Evolutionary conservation across 1,284 basidiomycete genomes (phyloP).

Genomic region (Irpex lacteus): DNA sequence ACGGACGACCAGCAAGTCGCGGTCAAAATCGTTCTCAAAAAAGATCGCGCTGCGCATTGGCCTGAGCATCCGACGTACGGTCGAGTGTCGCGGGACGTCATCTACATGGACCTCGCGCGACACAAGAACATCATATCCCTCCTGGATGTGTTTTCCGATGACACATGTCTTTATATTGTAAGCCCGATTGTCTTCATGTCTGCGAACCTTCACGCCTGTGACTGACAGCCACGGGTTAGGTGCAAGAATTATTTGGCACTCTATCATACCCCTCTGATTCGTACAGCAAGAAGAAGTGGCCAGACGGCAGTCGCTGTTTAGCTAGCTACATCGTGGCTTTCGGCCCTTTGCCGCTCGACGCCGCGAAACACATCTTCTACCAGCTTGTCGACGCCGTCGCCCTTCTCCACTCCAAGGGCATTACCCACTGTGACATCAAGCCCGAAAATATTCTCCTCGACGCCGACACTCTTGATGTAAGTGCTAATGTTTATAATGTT

Average conservation of each 20-base stretch:
- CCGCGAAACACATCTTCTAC: background rate
- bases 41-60: background rate
- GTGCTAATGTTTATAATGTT: too few species aligned
- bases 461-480: background rate
- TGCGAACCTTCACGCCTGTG: background rate
- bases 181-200: background rate
- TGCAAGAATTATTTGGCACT: background rate
- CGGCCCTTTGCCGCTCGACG: background rate
- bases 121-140: background rate
- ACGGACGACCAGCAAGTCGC: background rate
- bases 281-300: background rate
- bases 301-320: background rate
- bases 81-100: background rate
- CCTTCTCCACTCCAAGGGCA: background rate
- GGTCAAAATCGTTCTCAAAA: background rate
- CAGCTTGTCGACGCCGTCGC: background rate
- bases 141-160: background rate
- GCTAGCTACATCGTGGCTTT: background rate
- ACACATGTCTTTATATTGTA: background rate
- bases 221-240: background rate
- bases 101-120: background rate
- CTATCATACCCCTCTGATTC: background rate
- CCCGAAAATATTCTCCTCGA: background rate
- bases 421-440: background rate
- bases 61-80: background rate